These are phyloP conservation scores for Amauroascus niger DNA, from an alignment of 2,329 filamentous ascomycete genomes.

Conservation along the genomic window DNA sequence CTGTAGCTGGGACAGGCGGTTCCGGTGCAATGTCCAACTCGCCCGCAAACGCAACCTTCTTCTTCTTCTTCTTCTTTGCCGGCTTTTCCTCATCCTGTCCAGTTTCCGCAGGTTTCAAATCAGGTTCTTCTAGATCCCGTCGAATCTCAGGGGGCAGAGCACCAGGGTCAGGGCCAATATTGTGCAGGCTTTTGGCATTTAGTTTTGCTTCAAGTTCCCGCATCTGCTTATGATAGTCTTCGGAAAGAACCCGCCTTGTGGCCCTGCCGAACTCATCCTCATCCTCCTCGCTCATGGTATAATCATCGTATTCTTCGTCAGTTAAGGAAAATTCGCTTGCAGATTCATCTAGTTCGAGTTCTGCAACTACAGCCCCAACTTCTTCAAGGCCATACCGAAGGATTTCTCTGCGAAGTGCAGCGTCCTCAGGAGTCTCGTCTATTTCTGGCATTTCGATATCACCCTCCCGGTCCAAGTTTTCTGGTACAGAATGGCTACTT, in stretches of 20 bases:
- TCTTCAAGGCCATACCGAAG: conserved; percentile 79
- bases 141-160: conserved; percentile 29
- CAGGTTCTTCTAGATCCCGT: conserved; percentile 23
- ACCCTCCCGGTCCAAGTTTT: neutral
- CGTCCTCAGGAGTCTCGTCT: conserved; percentile 71
- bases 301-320: conserved; percentile 46
- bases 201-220: conserved; percentile 70
- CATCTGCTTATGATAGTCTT: conserved; percentile 75
- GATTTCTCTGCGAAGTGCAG: conserved; percentile 75
- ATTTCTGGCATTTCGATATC: conserved; percentile 51
- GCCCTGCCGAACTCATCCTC: conserved; percentile 70
- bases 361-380: conserved; percentile 82
- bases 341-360: conserved; percentile 70
- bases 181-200: conserved; percentile 48
- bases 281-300: conserved; percentile 43
- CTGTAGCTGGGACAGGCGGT: conserved; percentile 22
- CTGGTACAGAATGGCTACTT: neutral
- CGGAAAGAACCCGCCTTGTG: conserved; percentile 55
- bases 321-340: conserved; percentile 43
- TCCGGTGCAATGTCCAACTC: conserved; percentile 59
- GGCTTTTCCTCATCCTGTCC: conserved; percentile 22
- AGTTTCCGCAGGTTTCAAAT: conserved; percentile 11
- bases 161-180: conserved; percentile 43
- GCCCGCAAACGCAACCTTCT: conserved; percentile 72
- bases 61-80: conserved; percentile 52